A percentile compares a stretch with the other conserved stretches of the same genome.
These are phyloP conservation scores for Caloboletus inedulis DNA, from an alignment of 1,284 basidiomycete species.

Conservation along the genomic window DNA sequence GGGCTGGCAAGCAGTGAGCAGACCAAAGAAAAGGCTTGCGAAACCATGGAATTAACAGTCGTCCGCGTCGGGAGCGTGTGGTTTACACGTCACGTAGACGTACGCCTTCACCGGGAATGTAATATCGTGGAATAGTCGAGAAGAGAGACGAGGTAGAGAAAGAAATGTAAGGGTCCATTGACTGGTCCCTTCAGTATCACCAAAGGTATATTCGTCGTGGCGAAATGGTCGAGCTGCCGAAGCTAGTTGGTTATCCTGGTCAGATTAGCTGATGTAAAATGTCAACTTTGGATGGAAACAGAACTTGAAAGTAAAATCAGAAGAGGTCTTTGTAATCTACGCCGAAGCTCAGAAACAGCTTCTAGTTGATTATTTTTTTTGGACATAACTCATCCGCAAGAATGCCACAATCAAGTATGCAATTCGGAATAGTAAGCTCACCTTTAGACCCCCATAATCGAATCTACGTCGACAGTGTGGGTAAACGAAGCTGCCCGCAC, in stretches of 20 bases:
- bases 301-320: conserved; percentile 14
- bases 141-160: not conserved
- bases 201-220: not conserved
- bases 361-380: conserved; percentile 70
- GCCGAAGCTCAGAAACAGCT: conserved; percentile 77
- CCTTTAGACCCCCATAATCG: not conserved
- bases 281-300: not conserved
- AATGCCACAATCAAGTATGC: not conserved
- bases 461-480: too few relatives aligned
- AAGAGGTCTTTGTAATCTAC: conserved; percentile 45
- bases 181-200: not conserved
- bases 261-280: not conserved
- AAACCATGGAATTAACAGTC: too few relatives aligned
- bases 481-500: conserved; percentile 1
- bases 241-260: too few relatives aligned
- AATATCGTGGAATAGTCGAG: too few relatives aligned
- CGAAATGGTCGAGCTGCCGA: too few relatives aligned
- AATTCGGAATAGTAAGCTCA: conserved; percentile 7
- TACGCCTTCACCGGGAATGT: too few relatives aligned
- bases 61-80: too few relatives aligned
- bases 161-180: not conserved
- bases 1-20: conserved; percentile 87
- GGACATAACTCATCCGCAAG: conserved; percentile 30
- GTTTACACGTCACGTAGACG: too few relatives aligned
- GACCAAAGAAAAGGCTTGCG: conserved; percentile 86